phyloP scores from a whole-genome alignment of 2,329 filamentous ascomycete genomes.

The Claviceps fusiformis region DNA sequence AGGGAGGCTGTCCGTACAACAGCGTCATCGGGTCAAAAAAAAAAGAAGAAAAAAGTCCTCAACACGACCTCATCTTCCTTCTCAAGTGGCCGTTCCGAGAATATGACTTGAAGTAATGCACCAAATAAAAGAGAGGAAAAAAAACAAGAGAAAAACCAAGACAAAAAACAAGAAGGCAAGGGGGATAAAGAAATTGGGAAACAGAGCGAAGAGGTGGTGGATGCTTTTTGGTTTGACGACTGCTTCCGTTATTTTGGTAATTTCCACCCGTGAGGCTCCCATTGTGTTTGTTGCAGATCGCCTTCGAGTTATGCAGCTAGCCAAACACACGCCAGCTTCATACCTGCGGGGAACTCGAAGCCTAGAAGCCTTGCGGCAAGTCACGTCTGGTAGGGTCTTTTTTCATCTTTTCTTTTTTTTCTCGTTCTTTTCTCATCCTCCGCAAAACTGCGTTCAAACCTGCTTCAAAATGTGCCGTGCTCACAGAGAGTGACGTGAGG shows the following conservation, averaged over 20 bases:
- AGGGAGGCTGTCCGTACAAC: background rate
- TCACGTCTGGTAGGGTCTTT: slow-evolving; percentile 42
- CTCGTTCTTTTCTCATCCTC: slow-evolving; percentile 17
- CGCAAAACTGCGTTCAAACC: slow-evolving; percentile 32
- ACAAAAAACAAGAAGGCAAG: slow-evolving; percentile 2
- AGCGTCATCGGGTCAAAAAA: background rate
- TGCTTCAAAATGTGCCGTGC: slow-evolving; percentile 28
- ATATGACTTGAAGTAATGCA: background rate
- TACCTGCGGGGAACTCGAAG: slow-evolving; percentile 27
- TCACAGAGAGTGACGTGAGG: slow-evolving; percentile 13
- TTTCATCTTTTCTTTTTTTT: slow-evolving; percentile 6
- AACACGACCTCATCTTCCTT: background rate
- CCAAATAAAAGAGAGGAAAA: background rate
- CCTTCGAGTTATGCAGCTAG: background rate
- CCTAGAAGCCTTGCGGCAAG: slow-evolving; percentile 47
- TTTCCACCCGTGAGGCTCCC: background rate
- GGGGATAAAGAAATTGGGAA: slow-evolving; percentile 10
- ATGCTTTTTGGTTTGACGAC: slow-evolving; percentile 9
- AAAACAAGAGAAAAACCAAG: background rate
- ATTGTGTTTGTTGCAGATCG: background rate
- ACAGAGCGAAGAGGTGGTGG: slow-evolving; percentile 10
- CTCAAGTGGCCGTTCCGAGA: slow-evolving; percentile 3
- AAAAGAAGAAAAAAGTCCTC: background rate
- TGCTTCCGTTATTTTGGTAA: background rate
- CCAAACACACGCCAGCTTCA: slow-evolving; percentile 20